Evolutionary conservation across 2,329 filamentous ascomycete species (phyloP).

Genomic region (Diatrype stigma): DNA sequence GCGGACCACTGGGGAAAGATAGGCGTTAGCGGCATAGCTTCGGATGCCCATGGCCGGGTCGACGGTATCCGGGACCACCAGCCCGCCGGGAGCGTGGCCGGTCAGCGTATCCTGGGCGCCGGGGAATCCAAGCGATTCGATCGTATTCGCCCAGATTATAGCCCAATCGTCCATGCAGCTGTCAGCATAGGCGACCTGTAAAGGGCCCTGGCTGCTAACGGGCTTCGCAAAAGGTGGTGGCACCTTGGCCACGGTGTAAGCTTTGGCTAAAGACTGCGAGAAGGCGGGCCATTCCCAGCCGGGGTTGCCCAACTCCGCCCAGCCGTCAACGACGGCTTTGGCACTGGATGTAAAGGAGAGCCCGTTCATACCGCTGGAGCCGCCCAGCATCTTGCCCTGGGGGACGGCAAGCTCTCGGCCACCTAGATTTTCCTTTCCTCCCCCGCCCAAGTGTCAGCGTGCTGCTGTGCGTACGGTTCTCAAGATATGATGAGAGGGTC

Average conservation of each 20-base stretch:
- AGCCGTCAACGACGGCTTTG: background rate
- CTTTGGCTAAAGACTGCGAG: background rate
- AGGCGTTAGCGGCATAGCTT: background rate
- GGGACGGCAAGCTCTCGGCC: background rate
- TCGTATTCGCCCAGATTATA: background rate
- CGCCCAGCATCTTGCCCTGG: background rate
- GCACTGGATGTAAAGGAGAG: background rate
- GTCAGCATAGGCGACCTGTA: background rate
- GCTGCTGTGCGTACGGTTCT: too few species aligned
- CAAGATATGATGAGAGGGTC: background rate
- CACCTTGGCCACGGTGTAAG: background rate
- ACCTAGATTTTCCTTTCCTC: background rate
- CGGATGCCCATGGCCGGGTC: background rate
- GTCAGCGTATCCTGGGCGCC: background rate
- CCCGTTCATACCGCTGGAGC: background rate
- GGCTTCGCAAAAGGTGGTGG: background rate
- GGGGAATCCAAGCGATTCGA: background rate
- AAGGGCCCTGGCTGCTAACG: background rate
- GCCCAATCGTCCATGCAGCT: background rate
- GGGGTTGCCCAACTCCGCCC: background rate
- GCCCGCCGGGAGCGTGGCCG: background rate
- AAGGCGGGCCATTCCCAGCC: background rate
- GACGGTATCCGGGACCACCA: background rate
- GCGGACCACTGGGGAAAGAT: background rate
- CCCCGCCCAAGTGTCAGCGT: background rate